Evolutionary conservation across 495 filamentous ascomycete genomes (phyloP).

Genomic region (Podospora bellae-mahoneyi): DNA sequence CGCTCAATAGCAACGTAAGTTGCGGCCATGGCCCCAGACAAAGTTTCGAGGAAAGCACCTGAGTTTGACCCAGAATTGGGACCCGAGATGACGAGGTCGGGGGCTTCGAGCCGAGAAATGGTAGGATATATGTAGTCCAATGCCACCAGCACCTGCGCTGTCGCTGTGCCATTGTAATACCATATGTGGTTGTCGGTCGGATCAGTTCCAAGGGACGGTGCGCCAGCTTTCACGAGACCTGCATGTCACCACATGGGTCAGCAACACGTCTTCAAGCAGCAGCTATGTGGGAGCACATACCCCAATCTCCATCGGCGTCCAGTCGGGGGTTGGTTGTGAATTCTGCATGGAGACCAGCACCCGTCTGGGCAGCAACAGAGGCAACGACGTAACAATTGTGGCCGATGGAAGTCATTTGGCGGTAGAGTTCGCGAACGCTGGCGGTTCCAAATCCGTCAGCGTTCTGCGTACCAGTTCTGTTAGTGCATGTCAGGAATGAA

Average conservation of each 20-base stretch:
- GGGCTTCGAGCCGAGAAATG: constrained; percentile 35
- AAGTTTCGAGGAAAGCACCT: constrained; percentile 39
- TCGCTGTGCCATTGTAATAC: constrained; percentile 48
- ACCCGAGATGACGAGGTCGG: constrained; percentile 42
- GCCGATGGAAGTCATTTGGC: constrained; percentile 34
- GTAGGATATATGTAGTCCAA: constrained; percentile 51
- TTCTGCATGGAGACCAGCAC: constrained; percentile 25
- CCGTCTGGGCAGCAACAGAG: constrained; percentile 26
- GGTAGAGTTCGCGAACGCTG: constrained; percentile 44
- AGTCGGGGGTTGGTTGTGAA: constrained; percentile 34
- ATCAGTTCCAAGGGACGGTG: constrained; percentile 34
- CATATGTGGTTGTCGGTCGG: constrained; percentile 43
- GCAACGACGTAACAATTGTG: constrained; percentile 42
- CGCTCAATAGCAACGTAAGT: constrained; percentile 39
- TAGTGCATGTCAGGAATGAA: background rate
- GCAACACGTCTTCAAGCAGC: background rate
- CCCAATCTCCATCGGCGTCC: constrained; percentile 23
- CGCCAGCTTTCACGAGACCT: constrained; percentile 34
- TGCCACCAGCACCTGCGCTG: constrained; percentile 38
- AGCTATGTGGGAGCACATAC: background rate
- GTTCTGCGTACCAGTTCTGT: constrained; percentile 23
- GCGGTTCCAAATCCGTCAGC: constrained; percentile 45
- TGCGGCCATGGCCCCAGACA: constrained; percentile 39
- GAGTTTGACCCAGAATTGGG: constrained; percentile 42
- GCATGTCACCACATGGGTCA: constrained; percentile 15